phyloP scores from a whole-genome alignment of 2,329 filamentous ascomycete genomes.

The Botrytis fabae region DNA sequence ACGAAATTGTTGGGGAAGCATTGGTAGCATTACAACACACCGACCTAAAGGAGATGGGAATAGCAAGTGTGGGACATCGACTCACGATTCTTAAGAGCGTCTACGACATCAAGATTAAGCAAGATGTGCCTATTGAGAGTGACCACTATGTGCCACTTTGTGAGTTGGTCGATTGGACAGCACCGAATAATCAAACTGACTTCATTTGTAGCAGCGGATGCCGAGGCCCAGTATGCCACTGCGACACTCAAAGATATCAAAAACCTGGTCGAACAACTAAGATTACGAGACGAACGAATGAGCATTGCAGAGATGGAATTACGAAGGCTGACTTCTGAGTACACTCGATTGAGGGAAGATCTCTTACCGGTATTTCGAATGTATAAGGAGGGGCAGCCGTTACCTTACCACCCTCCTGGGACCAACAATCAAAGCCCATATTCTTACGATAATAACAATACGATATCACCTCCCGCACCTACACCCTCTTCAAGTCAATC shows the following conservation, averaged over 20 bases:
- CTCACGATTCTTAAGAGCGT: conserved; percentile 94
- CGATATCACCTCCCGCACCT: conserved; percentile 57
- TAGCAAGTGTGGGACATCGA: conserved; percentile 88
- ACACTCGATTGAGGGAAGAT: conserved; percentile 84
- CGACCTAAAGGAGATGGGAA: conserved; percentile 92
- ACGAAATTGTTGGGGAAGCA: conserved; percentile 91
- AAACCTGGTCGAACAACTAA: conserved; percentile 84
- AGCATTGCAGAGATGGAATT: conserved; percentile 79
- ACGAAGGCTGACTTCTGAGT: conserved; percentile 82
- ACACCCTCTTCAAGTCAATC: conserved; percentile 55
- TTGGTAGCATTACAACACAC: conserved; percentile 86
- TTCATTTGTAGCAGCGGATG: conserved; percentile 72
- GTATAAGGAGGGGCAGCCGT: conserved; percentile 86
- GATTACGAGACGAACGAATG: conserved; percentile 88
- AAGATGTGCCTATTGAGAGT: conserved; percentile 85
- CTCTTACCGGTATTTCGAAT: conserved; percentile 86
- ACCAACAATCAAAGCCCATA: conserved; percentile 43
- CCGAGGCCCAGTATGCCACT: conserved; percentile 78
- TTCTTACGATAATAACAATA: conserved; percentile 51
- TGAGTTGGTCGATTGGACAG: conserved; percentile 52
- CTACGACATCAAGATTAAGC: conserved; percentile 93
- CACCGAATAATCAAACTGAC: conserved; percentile 14
- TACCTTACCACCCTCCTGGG: conserved; percentile 55
- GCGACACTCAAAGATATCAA: conserved; percentile 93
- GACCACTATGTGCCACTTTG: conserved; percentile 93